Conservation (phyloP, 345 rosid species). For the Eucalyptus tenuipes region DNA sequence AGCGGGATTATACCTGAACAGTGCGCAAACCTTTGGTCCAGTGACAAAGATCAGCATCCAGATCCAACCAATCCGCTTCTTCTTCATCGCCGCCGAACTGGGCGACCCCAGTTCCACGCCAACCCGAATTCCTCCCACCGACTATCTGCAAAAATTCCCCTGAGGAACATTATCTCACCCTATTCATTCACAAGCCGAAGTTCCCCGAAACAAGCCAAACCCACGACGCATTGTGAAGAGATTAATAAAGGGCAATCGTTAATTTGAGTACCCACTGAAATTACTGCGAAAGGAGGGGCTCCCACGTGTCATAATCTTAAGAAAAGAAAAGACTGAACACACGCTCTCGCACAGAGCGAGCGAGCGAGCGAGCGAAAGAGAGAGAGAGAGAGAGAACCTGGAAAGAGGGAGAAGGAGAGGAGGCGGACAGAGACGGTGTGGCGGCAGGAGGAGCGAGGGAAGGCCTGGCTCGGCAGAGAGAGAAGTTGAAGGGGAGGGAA, state of each 20-base stretch:
- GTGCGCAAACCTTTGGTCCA: conserved; percentile 76
- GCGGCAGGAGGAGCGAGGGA: conserved; percentile 19
- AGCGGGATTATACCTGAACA: conserved; percentile 40
- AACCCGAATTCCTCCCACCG: conserved; percentile 38
- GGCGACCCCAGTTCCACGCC: conserved; percentile 19
- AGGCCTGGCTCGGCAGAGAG: conserved; percentile 6
- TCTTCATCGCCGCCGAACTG: neutral
- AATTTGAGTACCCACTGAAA: neutral
- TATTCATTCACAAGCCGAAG: neutral
- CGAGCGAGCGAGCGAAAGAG: neutral
- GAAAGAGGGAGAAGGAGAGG: conserved; percentile 32
- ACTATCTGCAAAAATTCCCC: conserved; percentile 30
- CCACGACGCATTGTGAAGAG: neutral
- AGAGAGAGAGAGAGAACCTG: neutral
- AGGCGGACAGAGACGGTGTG: conserved; percentile 29
- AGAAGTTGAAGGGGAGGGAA: neutral
- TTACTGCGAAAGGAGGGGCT: neutral
- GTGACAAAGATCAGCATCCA: conserved; percentile 62
- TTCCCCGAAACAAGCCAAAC: neutral
- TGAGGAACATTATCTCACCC: neutral
- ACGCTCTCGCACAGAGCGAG: neutral
- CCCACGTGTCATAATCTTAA: neutral
- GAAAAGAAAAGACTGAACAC: neutral
- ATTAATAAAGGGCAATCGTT: neutral
- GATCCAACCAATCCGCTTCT: conserved; percentile 56